Conservation (phyloP, 164 flowering plant genomes). For the Kalanchoe fedtschenkoi region DNA sequence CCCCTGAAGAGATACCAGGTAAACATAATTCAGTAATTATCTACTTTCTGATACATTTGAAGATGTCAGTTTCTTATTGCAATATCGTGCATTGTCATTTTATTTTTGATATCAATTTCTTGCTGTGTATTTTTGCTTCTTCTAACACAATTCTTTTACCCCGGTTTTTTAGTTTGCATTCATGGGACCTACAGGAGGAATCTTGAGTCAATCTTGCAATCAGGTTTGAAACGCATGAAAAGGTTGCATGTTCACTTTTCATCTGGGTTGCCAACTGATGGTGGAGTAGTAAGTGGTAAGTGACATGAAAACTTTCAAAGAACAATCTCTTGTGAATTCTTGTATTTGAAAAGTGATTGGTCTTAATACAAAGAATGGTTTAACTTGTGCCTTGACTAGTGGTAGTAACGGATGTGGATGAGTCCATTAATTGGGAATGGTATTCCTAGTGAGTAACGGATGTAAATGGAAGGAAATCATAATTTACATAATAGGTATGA, state of each 20-base stretch:
- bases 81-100: no score
- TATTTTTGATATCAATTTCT: no score
- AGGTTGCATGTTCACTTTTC: slow-evolving; percentile 91
- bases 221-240: slow-evolving; percentile 81
- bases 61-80: no score
- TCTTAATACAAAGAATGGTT: no score
- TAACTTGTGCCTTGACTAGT: no score
- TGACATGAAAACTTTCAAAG: not conserved
- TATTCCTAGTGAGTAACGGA: no score
- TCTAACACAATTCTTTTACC: not conserved
- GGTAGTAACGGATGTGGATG: no score
- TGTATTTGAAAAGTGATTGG: no score
- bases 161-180: slow-evolving; percentile 56
- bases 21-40: not conserved
- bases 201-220: slow-evolving; percentile 64
- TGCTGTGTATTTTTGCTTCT: no score
- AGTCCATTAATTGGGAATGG: no score
- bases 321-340: not conserved
- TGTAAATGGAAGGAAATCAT: no score
- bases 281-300: slow-evolving; percentile 83
- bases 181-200: slow-evolving; percentile 87
- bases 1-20: slow-evolving; percentile 80
- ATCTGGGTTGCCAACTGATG: slow-evolving; percentile 73
- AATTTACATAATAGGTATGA: no score
- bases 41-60: not conserved